Percentiles rank a stretch among this genome's conserved stretches.
Evolutionary conservation across 2,329 filamentous ascomycete species (phyloP).

Genomic region (Rutstroemia sydowiana): DNA sequence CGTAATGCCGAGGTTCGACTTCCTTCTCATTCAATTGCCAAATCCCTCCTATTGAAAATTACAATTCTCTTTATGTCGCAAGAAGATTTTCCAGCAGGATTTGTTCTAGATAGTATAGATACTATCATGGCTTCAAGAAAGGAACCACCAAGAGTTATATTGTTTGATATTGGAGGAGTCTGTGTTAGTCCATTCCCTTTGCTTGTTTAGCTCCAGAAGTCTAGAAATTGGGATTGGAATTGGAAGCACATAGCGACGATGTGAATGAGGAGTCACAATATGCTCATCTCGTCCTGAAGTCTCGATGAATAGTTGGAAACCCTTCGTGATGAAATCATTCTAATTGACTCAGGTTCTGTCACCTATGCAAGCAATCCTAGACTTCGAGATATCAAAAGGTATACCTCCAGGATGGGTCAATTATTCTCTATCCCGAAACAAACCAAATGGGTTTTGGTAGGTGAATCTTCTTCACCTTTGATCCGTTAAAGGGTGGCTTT

Average conservation of each 20-base stretch:
- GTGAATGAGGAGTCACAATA: too few species aligned
- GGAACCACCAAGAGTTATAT: conserved; percentile 49
- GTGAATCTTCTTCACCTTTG: not conserved
- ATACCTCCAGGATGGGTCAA: conserved; percentile 91
- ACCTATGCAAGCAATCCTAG: conserved; percentile 85
- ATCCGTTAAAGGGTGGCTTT: not conserved
- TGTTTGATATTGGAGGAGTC: conserved; percentile 96
- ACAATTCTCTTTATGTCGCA: conserved; percentile 22
- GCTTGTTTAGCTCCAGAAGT: not conserved
- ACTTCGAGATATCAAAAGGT: conserved; percentile 70
- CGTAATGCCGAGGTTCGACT: conserved; percentile 3
- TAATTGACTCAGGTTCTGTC: conserved; percentile 57
- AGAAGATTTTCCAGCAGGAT: conserved; percentile 25
- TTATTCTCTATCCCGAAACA: conserved; percentile 72
- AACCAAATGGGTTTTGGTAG: conserved; percentile 71
- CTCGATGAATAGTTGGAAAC: not conserved
- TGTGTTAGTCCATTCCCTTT: conserved; percentile 61
- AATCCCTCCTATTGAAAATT: not conserved
- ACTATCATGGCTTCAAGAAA: conserved; percentile 35
- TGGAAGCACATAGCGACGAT: too few species aligned
- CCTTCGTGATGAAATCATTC: not conserved
- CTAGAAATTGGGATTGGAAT: too few species aligned
- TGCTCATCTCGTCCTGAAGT: too few species aligned
- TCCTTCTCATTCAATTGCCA: not conserved
- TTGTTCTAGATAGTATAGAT: conserved; percentile 27